Evolutionary conservation across 2,329 filamentous ascomycete genomes (phyloP).

Genomic region (Fusarium secorum): DNA sequence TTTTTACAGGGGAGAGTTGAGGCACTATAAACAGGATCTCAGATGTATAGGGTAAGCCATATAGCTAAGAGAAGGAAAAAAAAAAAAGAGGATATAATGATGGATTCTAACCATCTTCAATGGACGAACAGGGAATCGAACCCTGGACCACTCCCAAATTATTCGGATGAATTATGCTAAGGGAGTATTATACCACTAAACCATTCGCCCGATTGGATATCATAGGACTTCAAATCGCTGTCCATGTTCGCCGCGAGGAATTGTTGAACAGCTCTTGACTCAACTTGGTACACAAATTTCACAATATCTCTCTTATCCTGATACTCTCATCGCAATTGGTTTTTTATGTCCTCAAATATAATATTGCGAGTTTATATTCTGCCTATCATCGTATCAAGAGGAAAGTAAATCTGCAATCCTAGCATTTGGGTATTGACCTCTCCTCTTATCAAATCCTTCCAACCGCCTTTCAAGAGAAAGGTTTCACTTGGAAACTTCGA

Average conservation of each 20-base stretch:
- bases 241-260: not conserved
- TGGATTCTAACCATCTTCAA: constrained; percentile 32
- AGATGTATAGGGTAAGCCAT: not conserved
- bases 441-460: not conserved
- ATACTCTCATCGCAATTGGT: not conserved
- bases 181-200: constrained; percentile 47
- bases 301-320: not conserved
- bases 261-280: not conserved
- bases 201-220: constrained; percentile 41
- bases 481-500: not conserved
- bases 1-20: too few species aligned
- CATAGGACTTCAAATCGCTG: rapidly evolving
- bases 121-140: constrained; percentile 47
- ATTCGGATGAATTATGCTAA: constrained; percentile 39
- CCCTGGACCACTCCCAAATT: constrained; percentile 44
- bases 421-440: not conserved
- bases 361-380: not conserved
- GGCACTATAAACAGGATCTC: not conserved
- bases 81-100: constrained; percentile 26
- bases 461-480: not conserved
- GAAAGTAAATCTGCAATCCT: not conserved
- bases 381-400: not conserved
- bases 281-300: not conserved
- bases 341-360: not conserved
- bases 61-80: rapidly evolving